phyloP scores from a whole-genome alignment of 257 asterid genomes.

The Solanum acaule region DNA sequence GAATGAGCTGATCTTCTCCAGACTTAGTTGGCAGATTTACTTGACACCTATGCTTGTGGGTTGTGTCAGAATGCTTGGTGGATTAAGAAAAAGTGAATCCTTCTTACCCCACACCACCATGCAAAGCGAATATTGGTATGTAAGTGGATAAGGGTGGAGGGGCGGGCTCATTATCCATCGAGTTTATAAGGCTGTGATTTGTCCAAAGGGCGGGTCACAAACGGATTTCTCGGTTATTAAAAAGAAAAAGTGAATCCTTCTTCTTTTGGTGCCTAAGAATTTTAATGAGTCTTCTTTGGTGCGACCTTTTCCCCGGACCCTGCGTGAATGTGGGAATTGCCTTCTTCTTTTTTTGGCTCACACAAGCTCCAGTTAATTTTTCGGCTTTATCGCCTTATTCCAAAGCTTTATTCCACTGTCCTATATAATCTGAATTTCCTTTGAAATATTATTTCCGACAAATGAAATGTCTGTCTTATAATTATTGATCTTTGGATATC shows the following conservation, averaged over 20 bases:
- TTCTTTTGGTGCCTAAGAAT: not conserved
- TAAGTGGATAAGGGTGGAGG: not conserved
- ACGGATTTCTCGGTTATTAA: not conserved
- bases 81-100: not conserved
- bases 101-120: not conserved
- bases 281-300: not conserved
- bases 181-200: not conserved
- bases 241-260: not conserved
- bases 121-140: not conserved
- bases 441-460: not conserved
- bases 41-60: not conserved
- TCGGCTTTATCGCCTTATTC: not conserved
- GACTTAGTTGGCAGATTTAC: not conserved
- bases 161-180: not conserved
- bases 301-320: not conserved
- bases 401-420: not conserved
- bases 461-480: not conserved
- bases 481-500: not conserved
- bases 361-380: not conserved
- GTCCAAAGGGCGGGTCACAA: rapidly evolving
- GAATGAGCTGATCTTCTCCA: not conserved
- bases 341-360: not conserved
- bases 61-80: not conserved
- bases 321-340: not conserved
- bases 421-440: not conserved